Evolutionary conservation across 2,329 filamentous ascomycete species (phyloP).

Genomic region (Phialophora verrucosa): DNA sequence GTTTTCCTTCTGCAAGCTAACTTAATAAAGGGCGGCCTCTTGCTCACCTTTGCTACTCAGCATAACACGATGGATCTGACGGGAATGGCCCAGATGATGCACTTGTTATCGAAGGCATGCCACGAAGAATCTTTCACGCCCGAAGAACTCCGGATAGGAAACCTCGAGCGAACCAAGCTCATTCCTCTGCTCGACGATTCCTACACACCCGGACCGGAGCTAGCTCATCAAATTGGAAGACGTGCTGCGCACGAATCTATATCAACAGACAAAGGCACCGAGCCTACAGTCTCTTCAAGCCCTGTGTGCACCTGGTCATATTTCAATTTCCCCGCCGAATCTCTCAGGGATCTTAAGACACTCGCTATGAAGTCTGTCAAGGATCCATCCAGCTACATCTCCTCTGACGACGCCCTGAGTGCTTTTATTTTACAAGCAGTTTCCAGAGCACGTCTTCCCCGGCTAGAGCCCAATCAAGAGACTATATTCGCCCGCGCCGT

Average conservation of each 20-base stretch:
- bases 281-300: slow-evolving; percentile 4
- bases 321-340: slow-evolving; percentile 51
- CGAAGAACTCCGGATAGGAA: slow-evolving; percentile 54
- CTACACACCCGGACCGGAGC: slow-evolving; percentile 46
- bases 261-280: slow-evolving; percentile 12
- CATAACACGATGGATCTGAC: slow-evolving; percentile 60
- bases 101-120: slow-evolving; percentile 58
- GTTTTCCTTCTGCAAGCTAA: slow-evolving; percentile 58
- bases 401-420: slow-evolving; percentile 61
- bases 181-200: slow-evolving; percentile 50
- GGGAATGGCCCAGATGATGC: slow-evolving; percentile 56
- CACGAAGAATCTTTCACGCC: slow-evolving; percentile 51
- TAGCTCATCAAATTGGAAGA: slow-evolving; percentile 45
- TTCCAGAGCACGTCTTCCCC: slow-evolving; percentile 49
- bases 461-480: slow-evolving; percentile 40
- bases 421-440: slow-evolving; percentile 59
- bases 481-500: slow-evolving; percentile 57
- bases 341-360: slow-evolving; percentile 52
- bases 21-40: slow-evolving; percentile 56
- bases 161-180: slow-evolving; percentile 47
- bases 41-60: slow-evolving; percentile 57
- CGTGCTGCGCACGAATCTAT: slow-evolving; percentile 26
- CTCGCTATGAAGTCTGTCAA: slow-evolving; percentile 42
- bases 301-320: slow-evolving; percentile 52
- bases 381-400: slow-evolving; percentile 47